These are phyloP conservation scores for Picea engelmannii DNA, from an alignment of 83 land plant genomes.

Conservation along the genomic window DNA sequence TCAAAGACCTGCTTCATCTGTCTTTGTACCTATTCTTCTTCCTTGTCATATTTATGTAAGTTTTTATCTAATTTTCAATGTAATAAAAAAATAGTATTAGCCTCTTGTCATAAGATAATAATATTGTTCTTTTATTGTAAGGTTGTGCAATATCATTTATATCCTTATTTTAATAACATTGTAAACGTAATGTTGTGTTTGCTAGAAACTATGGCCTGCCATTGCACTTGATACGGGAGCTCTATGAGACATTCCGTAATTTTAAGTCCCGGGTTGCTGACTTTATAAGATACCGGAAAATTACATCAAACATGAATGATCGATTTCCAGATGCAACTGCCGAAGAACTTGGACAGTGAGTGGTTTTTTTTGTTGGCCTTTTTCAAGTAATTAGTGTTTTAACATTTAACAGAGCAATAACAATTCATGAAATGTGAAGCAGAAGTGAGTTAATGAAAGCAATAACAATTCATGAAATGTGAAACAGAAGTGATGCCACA, in stretches of 20 bases:
- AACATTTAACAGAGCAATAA: neutral
- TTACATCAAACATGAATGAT: conserved; percentile 98
- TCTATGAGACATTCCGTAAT: conserved; percentile 93
- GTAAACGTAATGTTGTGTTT: conserved; percentile 18
- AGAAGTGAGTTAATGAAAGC: conserved; percentile 52
- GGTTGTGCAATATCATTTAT: neutral
- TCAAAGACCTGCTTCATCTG: conserved; percentile 89
- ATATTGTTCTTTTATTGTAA: neutral
- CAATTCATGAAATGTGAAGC: conserved; percentile 13
- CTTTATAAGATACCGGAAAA: conserved; percentile 86
- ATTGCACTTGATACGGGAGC: conserved; percentile 91
- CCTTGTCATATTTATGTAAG: conserved; percentile 93
- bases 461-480: neutral
- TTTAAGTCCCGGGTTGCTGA: conserved; percentile 91
- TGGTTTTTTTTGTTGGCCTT: neutral
- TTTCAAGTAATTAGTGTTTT: neutral
- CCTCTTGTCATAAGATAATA: neutral
- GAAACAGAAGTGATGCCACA: conserved; percentile 83
- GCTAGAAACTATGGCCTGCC: conserved; percentile 91
- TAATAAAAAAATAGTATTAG: no score
- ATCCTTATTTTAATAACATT: neutral
- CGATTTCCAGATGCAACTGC: conserved; percentile 97
- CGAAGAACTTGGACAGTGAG: conserved; percentile 88
- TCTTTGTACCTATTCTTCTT: conserved; percentile 90
- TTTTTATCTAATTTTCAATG: neutral